phyloP scores from a whole-genome alignment of 129 eudicot genomes.

The Arctium minus region DNA sequence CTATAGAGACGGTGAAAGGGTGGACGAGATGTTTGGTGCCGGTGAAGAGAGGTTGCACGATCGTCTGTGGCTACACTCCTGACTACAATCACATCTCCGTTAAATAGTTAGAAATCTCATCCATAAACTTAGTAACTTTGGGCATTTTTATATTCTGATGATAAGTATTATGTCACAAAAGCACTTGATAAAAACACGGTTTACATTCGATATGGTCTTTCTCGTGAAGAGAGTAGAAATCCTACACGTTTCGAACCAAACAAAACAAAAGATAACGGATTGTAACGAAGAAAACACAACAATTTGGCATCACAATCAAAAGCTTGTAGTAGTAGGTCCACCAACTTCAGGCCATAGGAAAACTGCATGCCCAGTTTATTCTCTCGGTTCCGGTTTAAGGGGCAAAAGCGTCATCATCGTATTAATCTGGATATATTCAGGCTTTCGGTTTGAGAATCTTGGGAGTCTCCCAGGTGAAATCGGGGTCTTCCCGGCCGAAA shows the following conservation, averaged over 20 bases:
- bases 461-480: constrained; percentile 82
- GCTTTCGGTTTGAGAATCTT: constrained; percentile 68
- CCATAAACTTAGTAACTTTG: neutral
- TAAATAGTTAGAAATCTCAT: neutral
- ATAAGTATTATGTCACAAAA: neutral
- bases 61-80: constrained; percentile 90
- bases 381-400: constrained; percentile 7
- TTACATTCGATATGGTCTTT: constrained; percentile 3
- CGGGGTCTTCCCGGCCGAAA: constrained; percentile 76
- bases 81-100: neutral
- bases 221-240: constrained; percentile 2
- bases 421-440: neutral
- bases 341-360: neutral
- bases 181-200: constrained; percentile 7
- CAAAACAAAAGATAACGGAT: constrained; percentile 3
- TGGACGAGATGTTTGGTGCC: constrained; percentile 89
- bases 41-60: constrained; percentile 90
- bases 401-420: neutral
- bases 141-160: neutral
- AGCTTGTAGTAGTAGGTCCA: neutral
- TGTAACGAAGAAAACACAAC: constrained; percentile 16
- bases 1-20: constrained; percentile 92
- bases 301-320: neutral
- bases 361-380: constrained; percentile 26
- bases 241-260: constrained; percentile 2